Conservation (phyloP, 1,284 basidiomycete genomes). For the Schizophyllum amplum region DNA sequence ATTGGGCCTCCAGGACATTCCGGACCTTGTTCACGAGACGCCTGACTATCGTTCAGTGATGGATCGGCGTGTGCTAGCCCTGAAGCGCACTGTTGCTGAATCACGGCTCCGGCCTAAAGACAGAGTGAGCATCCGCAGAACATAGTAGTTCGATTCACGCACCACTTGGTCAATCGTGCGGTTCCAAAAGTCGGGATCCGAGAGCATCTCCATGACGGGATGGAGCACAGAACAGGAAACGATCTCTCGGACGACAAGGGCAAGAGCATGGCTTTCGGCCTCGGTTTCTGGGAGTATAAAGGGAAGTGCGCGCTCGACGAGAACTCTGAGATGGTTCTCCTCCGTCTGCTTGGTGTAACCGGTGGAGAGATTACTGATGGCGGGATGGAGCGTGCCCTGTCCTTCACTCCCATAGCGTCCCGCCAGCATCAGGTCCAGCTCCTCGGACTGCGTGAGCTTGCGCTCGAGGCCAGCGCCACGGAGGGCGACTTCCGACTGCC, state of each 20-base stretch:
- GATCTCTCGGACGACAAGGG: conserved; percentile 75
- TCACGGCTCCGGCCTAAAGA: conserved; percentile 73
- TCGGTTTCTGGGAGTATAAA: conserved; percentile 73
- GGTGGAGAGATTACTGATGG: conserved; percentile 79
- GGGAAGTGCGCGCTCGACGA: conserved; percentile 67
- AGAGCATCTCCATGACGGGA: conserved; percentile 86
- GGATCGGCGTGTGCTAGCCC: background rate
- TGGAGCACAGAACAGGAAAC: conserved; percentile 75
- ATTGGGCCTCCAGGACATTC: conserved; percentile 73
- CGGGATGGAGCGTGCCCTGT: conserved; percentile 60
- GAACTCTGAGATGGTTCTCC: conserved; percentile 70
- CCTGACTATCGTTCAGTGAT: conserved; percentile 27
- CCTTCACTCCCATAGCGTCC: conserved; percentile 65
- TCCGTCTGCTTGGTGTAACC: conserved; percentile 85
- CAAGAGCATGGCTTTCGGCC: conserved; percentile 60
- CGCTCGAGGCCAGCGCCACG: conserved; percentile 71
- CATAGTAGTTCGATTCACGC: conserved; percentile 21
- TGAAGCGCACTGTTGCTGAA: conserved; percentile 74
- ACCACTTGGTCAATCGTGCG: conserved; percentile 84
- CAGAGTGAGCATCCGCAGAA: conserved; percentile 11
- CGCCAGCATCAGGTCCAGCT: conserved; percentile 78
- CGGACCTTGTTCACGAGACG: conserved; percentile 80
- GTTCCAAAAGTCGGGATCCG: conserved; percentile 97
- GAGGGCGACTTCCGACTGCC: conserved; percentile 82
- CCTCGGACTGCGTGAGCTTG: conserved; percentile 76